Percentiles rank a stretch among this genome's conserved stretches.
These are phyloP conservation scores for Leptosphaerulina australis DNA, from an alignment of 2,329 filamentous ascomycete genomes.

Conservation along the genomic window DNA sequence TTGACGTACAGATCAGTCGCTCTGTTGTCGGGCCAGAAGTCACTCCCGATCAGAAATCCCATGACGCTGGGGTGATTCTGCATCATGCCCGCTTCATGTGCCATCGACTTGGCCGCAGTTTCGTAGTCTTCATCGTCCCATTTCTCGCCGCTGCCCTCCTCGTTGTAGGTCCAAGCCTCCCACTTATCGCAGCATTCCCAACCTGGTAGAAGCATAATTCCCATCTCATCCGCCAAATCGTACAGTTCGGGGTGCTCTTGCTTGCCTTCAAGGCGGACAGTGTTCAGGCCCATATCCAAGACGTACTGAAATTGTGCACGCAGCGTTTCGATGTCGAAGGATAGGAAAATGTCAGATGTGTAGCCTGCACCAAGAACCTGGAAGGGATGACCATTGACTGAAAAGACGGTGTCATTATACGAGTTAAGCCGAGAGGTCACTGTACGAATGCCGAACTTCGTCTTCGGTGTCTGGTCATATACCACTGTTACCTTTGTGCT, in stretches of 20 bases:
- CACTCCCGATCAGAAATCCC: conserved; percentile 65
- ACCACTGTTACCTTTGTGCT: conserved; percentile 25
- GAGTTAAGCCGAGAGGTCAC: conserved; percentile 59
- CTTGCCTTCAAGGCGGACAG: conserved; percentile 68
- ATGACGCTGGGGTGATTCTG: conserved; percentile 66
- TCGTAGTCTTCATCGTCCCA: conserved; percentile 63
- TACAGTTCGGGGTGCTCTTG: conserved; percentile 68
- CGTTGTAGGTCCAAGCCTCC: conserved; percentile 68
- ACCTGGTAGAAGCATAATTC: conserved; percentile 66
- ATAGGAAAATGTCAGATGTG: conserved; percentile 65
- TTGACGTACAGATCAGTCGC: conserved; percentile 61
- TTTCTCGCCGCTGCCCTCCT: conserved; percentile 54
- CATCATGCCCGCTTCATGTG: conserved; percentile 65
- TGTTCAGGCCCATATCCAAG: conserved; percentile 67
- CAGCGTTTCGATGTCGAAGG: conserved; percentile 60
- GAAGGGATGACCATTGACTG: conserved; percentile 63
- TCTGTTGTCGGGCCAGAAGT: conserved; percentile 66
- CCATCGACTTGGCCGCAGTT: conserved; percentile 61
- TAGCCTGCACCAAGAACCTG: conserved; percentile 68
- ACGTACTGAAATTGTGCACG: conserved; percentile 59
- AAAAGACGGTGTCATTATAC: conserved; percentile 62
- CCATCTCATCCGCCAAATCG: conserved; percentile 63
- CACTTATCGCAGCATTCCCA: conserved; percentile 74
- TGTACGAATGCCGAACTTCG: conserved; percentile 61
- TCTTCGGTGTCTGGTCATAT: conserved; percentile 45